phyloP scores from a whole-genome alignment of 2,329 filamentous ascomycete species.

The Penicillium janthinellum region DNA sequence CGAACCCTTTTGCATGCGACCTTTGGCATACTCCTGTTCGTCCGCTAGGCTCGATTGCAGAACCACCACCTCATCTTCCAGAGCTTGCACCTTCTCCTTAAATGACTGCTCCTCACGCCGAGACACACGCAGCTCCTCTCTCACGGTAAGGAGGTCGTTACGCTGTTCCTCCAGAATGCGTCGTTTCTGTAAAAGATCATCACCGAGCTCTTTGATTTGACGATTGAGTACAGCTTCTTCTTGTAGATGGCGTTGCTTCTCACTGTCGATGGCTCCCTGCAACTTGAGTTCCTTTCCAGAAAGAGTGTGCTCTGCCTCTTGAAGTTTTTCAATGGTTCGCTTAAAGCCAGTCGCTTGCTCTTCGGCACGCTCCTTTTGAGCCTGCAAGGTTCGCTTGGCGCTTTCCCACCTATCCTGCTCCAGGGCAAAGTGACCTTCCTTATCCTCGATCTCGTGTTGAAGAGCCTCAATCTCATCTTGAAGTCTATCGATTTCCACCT shows the following conservation, averaged over 20 bases:
- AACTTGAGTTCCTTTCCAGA: conserved; percentile 69
- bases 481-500: conserved; percentile 57
- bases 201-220: conserved; percentile 74
- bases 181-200: conserved; percentile 69
- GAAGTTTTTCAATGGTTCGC: conserved; percentile 69
- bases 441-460: conserved; percentile 67
- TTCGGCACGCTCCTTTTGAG: conserved; percentile 67
- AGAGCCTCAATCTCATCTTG: conserved; percentile 61
- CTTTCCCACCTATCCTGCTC: conserved; percentile 74
- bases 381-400: conserved; percentile 64
- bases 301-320: conserved; percentile 66
- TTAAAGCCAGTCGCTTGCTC: conserved; percentile 69
- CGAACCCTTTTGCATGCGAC: conserved; percentile 59
- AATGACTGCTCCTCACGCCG: conserved; percentile 65
- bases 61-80: conserved; percentile 78
- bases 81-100: conserved; percentile 64
- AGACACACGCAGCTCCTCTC: conserved; percentile 70
- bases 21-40: conserved; percentile 63
- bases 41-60: conserved; percentile 67
- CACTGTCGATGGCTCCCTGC: conserved; percentile 68
- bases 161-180: conserved; percentile 66
- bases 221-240: conserved; percentile 70
- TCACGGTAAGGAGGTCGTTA: conserved; percentile 65
- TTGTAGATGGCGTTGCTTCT: conserved; percentile 69
- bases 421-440: conserved; percentile 69